Evolutionary conservation across 1,284 basidiomycete species (phyloP).

Genomic region (Mycena sp.): DNA sequence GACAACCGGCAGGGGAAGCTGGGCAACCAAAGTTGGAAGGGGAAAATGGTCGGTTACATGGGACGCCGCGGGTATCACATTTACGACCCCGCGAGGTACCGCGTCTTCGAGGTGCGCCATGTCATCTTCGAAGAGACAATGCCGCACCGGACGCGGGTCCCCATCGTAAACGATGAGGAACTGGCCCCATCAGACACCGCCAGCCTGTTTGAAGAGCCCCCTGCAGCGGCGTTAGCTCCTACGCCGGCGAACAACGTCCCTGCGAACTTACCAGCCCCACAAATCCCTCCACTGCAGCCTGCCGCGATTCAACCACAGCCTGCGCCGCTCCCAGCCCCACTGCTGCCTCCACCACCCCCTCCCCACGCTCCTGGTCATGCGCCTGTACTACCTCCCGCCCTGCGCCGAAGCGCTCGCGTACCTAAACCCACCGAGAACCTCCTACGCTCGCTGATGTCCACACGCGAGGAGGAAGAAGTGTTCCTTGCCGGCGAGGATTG

Average conservation of each 20-base stretch:
- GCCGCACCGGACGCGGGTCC: constrained; percentile 14
- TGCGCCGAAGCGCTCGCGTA: not conserved
- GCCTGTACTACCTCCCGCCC: not conserved
- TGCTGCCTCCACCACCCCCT: not conserved
- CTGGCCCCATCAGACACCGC: not conserved
- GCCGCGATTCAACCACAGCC: no score
- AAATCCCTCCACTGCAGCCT: no score
- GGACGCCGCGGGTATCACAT: constrained; percentile 16
- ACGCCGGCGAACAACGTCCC: no score
- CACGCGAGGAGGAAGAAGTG: not conserved
- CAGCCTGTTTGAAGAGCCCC: not conserved
- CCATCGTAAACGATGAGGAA: not conserved
- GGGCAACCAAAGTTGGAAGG: constrained; percentile 7
- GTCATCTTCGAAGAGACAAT: constrained; percentile 23
- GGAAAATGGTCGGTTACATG: constrained; percentile 17
- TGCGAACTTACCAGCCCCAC: no score
- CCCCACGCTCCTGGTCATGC: not conserved
- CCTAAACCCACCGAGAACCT: not conserved
- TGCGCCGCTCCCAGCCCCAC: not conserved
- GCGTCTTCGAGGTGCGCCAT: not conserved
- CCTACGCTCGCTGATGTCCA: not conserved
- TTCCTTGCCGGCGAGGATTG: constrained; percentile 4
- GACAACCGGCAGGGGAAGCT: constrained; percentile 9
- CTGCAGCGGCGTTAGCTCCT: not conserved
- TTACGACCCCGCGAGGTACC: not conserved